These are phyloP conservation scores for Fraxinus sp. DNA, from an alignment of 305 asterid species.

Conservation along the genomic window DNA sequence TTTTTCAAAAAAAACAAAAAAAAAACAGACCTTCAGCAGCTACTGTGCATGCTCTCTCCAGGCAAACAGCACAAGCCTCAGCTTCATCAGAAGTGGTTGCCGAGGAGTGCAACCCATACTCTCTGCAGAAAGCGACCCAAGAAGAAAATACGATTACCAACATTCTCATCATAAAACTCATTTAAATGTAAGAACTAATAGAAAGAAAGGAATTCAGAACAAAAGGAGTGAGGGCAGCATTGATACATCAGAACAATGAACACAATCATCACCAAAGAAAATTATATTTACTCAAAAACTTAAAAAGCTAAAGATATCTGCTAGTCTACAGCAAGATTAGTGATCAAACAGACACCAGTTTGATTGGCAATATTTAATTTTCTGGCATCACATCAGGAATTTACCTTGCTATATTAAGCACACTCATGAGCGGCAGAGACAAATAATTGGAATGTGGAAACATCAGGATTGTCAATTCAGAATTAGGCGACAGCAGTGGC, in stretches of 20 bases:
- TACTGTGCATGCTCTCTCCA: constrained; percentile 86
- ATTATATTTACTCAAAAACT: not conserved
- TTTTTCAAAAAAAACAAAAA: too few species aligned
- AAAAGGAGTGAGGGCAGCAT: not conserved
- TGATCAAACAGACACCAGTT: not conserved
- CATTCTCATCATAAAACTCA: not conserved
- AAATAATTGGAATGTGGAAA: constrained; percentile 82
- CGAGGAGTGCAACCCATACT: constrained; percentile 69
- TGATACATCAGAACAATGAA: not conserved
- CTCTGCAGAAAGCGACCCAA: constrained; percentile 51
- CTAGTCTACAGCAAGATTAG: not conserved
- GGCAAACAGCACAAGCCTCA: constrained; percentile 82
- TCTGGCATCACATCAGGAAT: not conserved
- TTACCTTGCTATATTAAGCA: constrained; percentile 88
- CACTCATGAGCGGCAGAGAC: constrained; percentile 85
- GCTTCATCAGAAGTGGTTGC: constrained; percentile 59
- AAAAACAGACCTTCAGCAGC: constrained; percentile 68
- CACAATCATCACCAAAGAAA: not conserved
- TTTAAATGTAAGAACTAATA: not conserved
- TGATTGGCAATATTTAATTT: not conserved
- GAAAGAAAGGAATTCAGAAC: not conserved
- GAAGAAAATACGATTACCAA: not conserved
- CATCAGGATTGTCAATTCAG: constrained; percentile 54
- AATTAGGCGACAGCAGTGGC: constrained; percentile 68
- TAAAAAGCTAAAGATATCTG: not conserved